phyloP scores from a whole-genome alignment of 2,329 filamentous ascomycete genomes.

The Exophiala oligosperma region DNA sequence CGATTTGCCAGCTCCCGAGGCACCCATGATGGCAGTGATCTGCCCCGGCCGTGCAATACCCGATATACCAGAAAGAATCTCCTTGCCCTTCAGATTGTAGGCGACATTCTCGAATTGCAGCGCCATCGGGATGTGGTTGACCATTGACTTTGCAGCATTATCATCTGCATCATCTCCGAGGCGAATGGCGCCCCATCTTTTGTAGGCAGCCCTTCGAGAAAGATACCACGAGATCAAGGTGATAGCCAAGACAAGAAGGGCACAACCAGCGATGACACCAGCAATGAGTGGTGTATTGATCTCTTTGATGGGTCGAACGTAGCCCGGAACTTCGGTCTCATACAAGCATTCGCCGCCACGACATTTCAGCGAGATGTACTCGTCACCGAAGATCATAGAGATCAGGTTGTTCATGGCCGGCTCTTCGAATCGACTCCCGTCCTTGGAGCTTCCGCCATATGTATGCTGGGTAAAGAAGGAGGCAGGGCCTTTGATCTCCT shows the following conservation, averaged over 20 bases:
- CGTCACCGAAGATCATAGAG: constrained; percentile 82
- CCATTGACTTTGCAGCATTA: constrained; percentile 80
- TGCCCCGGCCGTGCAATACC: constrained; percentile 94
- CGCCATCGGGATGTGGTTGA: constrained; percentile 86
- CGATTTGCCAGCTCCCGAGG: constrained; percentile 95
- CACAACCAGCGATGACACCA: constrained; percentile 81
- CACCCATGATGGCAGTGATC: constrained; percentile 95
- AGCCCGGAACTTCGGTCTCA: constrained; percentile 88
- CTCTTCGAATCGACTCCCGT: constrained; percentile 83
- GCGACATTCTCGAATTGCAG: constrained; percentile 85
- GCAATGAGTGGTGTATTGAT: constrained; percentile 98
- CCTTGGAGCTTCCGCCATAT: constrained; percentile 56
- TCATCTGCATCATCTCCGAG: constrained; percentile 85
- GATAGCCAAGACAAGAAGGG: constrained; percentile 83
- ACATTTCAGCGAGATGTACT: constrained; percentile 81
- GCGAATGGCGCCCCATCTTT: constrained; percentile 69
- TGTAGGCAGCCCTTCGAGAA: constrained; percentile 66
- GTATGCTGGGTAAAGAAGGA: constrained; percentile 70
- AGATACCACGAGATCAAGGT: constrained; percentile 86
- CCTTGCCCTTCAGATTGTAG: constrained; percentile 83
- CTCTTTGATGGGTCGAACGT: constrained; percentile 80
- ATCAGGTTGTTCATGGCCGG: constrained; percentile 92
- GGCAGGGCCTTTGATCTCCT: constrained; percentile 84
- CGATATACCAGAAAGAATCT: constrained; percentile 76
- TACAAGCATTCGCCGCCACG: constrained; percentile 89